Percentiles rank a stretch among this genome's conserved stretches.
Conservation (phyloP, 1,284 basidiomycete genomes). For the Meira nashicola region DNA sequence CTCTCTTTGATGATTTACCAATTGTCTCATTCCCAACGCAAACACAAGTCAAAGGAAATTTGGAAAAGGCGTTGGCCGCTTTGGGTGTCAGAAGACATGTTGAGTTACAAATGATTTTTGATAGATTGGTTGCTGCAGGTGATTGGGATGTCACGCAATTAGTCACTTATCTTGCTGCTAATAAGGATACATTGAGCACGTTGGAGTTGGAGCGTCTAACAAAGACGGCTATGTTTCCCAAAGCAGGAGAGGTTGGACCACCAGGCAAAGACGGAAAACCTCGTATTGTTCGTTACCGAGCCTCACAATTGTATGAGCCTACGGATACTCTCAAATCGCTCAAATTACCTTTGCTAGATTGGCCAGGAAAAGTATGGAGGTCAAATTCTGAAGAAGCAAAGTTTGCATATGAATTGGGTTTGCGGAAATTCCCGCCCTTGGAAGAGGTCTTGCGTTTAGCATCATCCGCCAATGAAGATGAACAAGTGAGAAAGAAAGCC, state of each 20-base stretch:
- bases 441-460: constrained; percentile 57
- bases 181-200: constrained; percentile 65
- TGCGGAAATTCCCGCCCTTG: constrained; percentile 69
- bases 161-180: constrained; percentile 66
- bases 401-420: constrained; percentile 73
- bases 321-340: constrained; percentile 68
- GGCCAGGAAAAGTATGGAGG: constrained; percentile 61
- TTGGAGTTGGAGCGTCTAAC: constrained; percentile 70
- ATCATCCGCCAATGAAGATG: constrained; percentile 16
- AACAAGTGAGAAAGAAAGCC: constrained; percentile 26
- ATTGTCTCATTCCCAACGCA: constrained; percentile 70
- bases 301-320: constrained; percentile 67
- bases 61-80: constrained; percentile 72
- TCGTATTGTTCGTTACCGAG: constrained; percentile 37
- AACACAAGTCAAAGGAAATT: constrained; percentile 63
- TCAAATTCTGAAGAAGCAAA: constrained; percentile 61
- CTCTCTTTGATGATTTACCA: constrained; percentile 76
- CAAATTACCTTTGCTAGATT: constrained; percentile 77
- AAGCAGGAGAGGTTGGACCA: constrained; percentile 57
- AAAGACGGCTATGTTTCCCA: constrained; percentile 65
- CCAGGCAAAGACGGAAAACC: constrained; percentile 36
- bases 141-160: constrained; percentile 55
- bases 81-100: constrained; percentile 88
- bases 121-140: constrained; percentile 54
- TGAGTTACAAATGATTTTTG: constrained; percentile 57